Base-by-base conservation (phyloP, 805 yeast genomes). In the Zygoascus bituminiphila region DNA sequence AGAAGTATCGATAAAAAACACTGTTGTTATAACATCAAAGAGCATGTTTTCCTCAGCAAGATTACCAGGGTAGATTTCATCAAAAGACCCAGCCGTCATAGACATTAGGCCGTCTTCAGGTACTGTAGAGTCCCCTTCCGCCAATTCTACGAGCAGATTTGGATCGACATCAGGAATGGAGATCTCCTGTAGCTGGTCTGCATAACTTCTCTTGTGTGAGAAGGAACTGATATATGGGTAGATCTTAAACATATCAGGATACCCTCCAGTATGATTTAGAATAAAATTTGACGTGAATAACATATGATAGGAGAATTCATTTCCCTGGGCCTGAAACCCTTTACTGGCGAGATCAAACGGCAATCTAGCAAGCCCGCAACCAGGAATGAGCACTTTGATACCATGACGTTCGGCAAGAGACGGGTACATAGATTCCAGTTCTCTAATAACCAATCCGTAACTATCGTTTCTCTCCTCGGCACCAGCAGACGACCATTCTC, bases 1-100 rank as follows among this genome's bases (percentile, higher is more conserved):
- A 0, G 96, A 95, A 0, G 97, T 89, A 63, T 89, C 98, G 22
- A 89, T 70, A 65, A 91, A 91, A 61, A 86, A 89, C 5, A 81
- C 86, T 0, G 73, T 64, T 8, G 63, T 65, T 4, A 64, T 49
- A 1, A 67, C 74, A 42, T 75, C 73, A 33, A 52, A 54, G 7
- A 42, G 26, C n/a, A 15, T 15, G 33, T 29, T 29, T 8, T 33
- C 33, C 14, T 46, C 37, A 1, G 43, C 51, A 8, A 19, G 49
- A 5, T 57, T 49, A 2, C 72, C 59, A 0, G 86, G 85, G 59
- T 81, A 82, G 15, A 82, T 64, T 52, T 82, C 88, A 3, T 73
- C 72, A 59, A 84, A 84, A 0, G 85, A 79, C 0, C 93, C 93
- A 0, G 88, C 79, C 1, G 79, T 74, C 75, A 84, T 82, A 0